phyloP scores from a whole-genome alignment of 2,329 filamentous ascomycete species.

The Plenodomus biglobosus region DNA sequence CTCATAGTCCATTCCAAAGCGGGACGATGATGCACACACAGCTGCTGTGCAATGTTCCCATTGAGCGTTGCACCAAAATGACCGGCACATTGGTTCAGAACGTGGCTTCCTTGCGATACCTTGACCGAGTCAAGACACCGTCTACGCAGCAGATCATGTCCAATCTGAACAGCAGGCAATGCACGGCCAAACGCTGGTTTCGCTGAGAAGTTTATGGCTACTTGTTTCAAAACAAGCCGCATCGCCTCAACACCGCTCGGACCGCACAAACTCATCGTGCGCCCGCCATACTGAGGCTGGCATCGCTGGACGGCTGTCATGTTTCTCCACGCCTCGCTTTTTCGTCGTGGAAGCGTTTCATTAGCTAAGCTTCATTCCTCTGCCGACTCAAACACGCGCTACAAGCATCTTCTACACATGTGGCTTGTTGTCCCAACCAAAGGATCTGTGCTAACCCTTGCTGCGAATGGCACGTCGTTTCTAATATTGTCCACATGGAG shows the following conservation, averaged over 20 bases:
- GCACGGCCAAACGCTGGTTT: background rate
- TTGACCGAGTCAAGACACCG: background rate
- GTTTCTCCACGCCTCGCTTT: background rate
- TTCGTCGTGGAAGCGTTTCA: background rate
- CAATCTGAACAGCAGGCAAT: background rate
- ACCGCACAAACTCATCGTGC: background rate
- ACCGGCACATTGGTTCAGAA: background rate
- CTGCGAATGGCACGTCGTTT: constrained; percentile 6
- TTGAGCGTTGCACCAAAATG: background rate
- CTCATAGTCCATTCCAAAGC: background rate
- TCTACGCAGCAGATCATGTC: background rate
- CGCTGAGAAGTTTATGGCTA: background rate
- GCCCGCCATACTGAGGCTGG: background rate
- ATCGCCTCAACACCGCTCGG: background rate
- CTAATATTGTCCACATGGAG: constrained; percentile 8
- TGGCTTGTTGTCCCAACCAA: background rate
- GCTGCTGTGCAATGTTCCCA: background rate
- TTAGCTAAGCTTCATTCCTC: background rate
- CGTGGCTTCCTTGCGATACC: background rate
- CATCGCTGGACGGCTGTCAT: background rate
- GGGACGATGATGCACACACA: background rate
- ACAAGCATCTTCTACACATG: background rate
- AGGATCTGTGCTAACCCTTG: background rate
- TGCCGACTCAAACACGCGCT: background rate
- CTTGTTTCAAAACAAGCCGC: background rate